Conservation (phyloP, 495 filamentous ascomycete species). For the Jackrogersella multiformis region DNA sequence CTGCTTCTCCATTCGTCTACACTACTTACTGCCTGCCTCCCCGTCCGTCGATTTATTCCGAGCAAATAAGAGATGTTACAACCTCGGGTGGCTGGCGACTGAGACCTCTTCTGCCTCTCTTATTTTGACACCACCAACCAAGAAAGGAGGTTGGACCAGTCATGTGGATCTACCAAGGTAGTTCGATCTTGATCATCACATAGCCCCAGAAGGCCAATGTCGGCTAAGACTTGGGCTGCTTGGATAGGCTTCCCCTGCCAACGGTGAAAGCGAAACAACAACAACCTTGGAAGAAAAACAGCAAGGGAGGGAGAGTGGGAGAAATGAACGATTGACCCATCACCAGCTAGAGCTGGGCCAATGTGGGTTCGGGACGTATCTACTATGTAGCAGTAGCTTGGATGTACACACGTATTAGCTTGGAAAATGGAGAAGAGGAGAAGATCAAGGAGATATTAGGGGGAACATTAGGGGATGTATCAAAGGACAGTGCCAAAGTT, state of each 20-base stretch:
- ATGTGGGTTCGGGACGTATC: constrained; percentile 3
- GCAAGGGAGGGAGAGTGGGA: constrained; percentile 9
- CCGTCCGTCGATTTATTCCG: constrained; percentile 11
- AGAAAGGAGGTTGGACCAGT: constrained; percentile 29
- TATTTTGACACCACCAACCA: neutral
- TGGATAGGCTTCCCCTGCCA: constrained; percentile 33
- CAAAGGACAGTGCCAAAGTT: constrained; percentile 30
- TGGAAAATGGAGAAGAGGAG: constrained; percentile 12
- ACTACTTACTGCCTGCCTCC: too few species aligned
- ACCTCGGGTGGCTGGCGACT: constrained; percentile 6
- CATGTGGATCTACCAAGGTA: constrained; percentile 6
- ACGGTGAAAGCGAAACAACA: constrained; percentile 27
- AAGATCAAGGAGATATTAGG: too few species aligned
- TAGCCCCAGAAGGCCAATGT: constrained; percentile 3
- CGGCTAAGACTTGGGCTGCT: constrained; percentile 12
- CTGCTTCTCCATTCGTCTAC: neutral
- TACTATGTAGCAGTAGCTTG: neutral
- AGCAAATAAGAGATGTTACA: constrained; percentile 23
- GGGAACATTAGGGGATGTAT: too few species aligned
- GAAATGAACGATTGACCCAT: constrained; percentile 11
- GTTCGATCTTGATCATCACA: constrained; percentile 35
- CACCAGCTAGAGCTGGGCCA: constrained; percentile 4
- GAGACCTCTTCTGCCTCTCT: too few species aligned
- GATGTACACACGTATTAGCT: neutral
- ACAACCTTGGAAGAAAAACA: constrained; percentile 23